Base-by-base conservation (phyloP, 176 grass and related monocot genomes). In the Stipa capillata region DNA sequence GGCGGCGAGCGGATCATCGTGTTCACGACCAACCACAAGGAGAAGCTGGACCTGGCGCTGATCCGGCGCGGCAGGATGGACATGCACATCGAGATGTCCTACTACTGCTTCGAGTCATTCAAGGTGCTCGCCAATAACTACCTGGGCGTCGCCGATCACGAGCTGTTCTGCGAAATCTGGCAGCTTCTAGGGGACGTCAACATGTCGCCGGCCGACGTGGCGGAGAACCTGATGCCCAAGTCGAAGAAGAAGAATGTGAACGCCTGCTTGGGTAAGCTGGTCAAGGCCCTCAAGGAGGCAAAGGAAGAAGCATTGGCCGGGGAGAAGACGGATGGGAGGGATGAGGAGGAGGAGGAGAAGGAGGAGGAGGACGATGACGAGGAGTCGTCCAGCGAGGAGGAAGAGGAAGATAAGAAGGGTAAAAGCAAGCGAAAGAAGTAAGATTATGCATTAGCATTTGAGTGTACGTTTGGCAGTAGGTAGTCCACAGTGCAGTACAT, bases 21-120 rank as follows among this genome's bases (percentile, higher is more conserved):
- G 47, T 93, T 90, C 78, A 93, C 90, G 1, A 93, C 90, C 0
- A 93, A 93, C 85, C 80, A 90, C 34, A 44, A 84, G 9, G 90
- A 90, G 7, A 87, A 85, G 63, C 62, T 93, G 20, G 91, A 93
- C 69, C 87, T 81, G n/a, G 87, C 91, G 14, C 80, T 93, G 11
- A 82, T 90, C 72, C 83, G 91, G 7, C 71, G 80, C 0, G 91
- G 91, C 24, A 87, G 91, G 77, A 93, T 93, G 91, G 91, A 93
- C 72, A 87, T 62, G 87, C 91, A 93, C 76, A 87, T 93, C 25
- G 54, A n/a, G n/a, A n/a, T n/a, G n/a, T n/a, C n/a, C n/a, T n/a
- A n/a, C n/a, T n/a, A n/a, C n/a, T n/a, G n/a, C 4, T 93, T 82
- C 47, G 70, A 81, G 39, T 65, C 76, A 0, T 93, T 89, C 87